A percentile compares a stretch with the other conserved stretches of the same genome.
Conservation (phyloP, 2,329 filamentous ascomycete species). For the Pezicula radicicola region DNA sequence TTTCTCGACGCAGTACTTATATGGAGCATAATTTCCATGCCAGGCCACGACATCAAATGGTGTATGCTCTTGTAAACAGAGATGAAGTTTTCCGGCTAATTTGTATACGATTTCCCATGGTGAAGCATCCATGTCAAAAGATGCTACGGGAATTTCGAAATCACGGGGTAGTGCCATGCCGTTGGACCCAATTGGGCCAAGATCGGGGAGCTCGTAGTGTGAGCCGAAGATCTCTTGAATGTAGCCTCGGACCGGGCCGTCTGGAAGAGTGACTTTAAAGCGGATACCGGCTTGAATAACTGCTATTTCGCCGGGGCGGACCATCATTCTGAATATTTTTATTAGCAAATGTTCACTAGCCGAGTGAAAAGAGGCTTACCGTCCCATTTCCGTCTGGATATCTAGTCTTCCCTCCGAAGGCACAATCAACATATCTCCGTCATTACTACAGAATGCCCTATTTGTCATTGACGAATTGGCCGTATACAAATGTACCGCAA, state of each 20-base stretch:
- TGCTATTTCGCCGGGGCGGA: slow-evolving; percentile 62
- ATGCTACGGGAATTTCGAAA: slow-evolving; percentile 59
- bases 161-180: slow-evolving; percentile 62
- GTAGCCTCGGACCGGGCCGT: slow-evolving; percentile 58
- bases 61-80: slow-evolving; percentile 61
- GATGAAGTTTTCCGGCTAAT: slow-evolving; percentile 64
- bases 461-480: slow-evolving; percentile 44
- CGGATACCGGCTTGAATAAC: slow-evolving; percentile 63
- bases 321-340: slow-evolving; percentile 37
- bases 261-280: slow-evolving; percentile 57
- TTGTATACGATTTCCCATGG: slow-evolving; percentile 50
- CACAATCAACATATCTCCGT: slow-evolving; percentile 64
- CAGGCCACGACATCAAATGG: slow-evolving; percentile 77
- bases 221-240: slow-evolving; percentile 64
- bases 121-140: slow-evolving; percentile 41
- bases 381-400: slow-evolving; percentile 56
- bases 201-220: slow-evolving; percentile 60
- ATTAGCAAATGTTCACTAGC: neutral
- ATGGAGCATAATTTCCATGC: slow-evolving; percentile 73
- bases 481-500: slow-evolving; percentile 47
- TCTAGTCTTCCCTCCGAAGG: slow-evolving; percentile 55
- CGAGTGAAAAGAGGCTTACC: neutral
- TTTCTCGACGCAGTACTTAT: slow-evolving; percentile 71
- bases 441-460: slow-evolving; percentile 50
- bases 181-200: slow-evolving; percentile 63